Conservation (phyloP, 148 eudicot species). For the Camellia sinensis region DNA sequence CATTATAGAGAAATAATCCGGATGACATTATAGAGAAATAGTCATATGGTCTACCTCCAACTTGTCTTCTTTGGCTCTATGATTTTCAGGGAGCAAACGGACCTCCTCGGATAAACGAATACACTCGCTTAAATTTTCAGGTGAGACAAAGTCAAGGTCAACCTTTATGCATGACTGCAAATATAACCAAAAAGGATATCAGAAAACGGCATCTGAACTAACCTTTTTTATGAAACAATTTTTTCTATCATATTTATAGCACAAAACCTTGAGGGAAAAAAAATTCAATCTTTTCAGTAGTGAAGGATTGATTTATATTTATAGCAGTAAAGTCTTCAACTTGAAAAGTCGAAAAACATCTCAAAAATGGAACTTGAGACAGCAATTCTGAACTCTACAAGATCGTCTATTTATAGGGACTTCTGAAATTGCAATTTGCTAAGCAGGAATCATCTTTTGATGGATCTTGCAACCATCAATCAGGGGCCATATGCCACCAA, state of each 20-base stretch:
- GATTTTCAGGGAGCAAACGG: constrained; percentile 34
- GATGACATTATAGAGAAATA: not conserved
- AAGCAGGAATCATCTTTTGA: not conserved
- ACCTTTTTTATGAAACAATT: not conserved
- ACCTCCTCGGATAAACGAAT: constrained; percentile 33
- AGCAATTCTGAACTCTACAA: not conserved
- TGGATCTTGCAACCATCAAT: not conserved
- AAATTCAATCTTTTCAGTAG: no score
- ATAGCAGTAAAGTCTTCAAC: not conserved
- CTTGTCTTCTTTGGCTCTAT: constrained; percentile 43
- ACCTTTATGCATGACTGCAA: constrained; percentile 39
- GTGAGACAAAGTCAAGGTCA: constrained; percentile 38
- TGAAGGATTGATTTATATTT: not conserved
- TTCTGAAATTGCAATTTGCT: not conserved
- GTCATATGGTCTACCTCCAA: constrained; percentile 25
- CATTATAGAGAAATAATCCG: not conserved
- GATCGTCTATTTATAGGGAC: not conserved
- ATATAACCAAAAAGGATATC: not conserved
- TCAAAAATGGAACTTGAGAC: not conserved
- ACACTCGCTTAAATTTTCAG: constrained; percentile 35
- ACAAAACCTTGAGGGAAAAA: not conserved
- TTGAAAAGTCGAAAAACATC: not conserved
- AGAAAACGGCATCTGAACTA: not conserved
- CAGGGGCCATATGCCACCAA: not conserved
- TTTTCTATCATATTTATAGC: not conserved